Evolutionary conservation across 176 grass and related monocot genomes (phyloP).

Genomic region (Rhipidocladum racemiflorum): DNA sequence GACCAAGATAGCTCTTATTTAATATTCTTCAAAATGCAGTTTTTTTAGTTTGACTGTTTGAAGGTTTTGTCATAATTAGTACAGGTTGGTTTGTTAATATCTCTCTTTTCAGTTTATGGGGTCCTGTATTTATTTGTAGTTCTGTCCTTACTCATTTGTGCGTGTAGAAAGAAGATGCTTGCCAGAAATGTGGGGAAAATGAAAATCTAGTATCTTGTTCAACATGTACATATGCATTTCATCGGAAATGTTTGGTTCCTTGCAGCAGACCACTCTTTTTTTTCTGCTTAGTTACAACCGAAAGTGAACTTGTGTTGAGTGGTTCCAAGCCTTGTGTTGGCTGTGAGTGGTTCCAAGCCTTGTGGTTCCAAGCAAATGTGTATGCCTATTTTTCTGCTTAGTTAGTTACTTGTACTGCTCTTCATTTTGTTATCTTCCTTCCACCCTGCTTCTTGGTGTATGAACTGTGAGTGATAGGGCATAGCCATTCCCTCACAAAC

Average conservation of each 20-base stretch:
- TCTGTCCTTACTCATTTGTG: constrained; percentile 18
- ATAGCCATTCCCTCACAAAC: no score
- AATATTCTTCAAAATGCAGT: not conserved
- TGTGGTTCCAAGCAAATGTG: no score
- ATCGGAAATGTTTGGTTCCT: constrained; percentile 80
- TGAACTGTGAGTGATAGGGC: no score
- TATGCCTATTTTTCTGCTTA: no score
- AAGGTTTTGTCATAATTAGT: not conserved
- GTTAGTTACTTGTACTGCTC: no score
- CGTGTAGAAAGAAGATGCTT: constrained; percentile 90
- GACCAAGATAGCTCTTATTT: not conserved
- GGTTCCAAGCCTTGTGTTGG: no score
- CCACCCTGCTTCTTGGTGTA: no score
- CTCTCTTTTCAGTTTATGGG: not conserved
- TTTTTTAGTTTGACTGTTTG: not conserved
- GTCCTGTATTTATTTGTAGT: constrained; percentile 27
- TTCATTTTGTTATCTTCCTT: no score
- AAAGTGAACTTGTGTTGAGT: no score
- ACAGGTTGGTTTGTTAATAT: not conserved
- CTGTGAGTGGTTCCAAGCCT: no score
- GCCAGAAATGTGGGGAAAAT: constrained; percentile 65
- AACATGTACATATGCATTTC: constrained; percentile 91
- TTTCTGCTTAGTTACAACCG: no score
- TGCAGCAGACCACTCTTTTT: no score
- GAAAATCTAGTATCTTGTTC: constrained; percentile 79